These are phyloP conservation scores for Hypericum perforatum DNA, from an alignment of 345 rosid species.

Conservation along the genomic window DNA sequence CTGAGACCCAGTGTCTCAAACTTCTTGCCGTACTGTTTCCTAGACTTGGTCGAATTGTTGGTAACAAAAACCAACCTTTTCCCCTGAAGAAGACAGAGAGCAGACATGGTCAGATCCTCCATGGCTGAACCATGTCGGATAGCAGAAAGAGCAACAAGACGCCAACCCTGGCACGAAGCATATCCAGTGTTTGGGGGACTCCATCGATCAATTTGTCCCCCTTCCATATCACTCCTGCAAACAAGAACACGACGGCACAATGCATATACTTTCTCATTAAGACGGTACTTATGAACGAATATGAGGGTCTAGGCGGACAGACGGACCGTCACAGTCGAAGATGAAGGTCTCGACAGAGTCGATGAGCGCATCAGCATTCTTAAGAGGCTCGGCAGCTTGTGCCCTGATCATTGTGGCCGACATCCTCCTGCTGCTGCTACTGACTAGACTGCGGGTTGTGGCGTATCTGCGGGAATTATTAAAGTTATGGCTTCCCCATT, in stretches of 20 bases:
- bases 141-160: constrained; percentile 9
- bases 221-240: constrained; percentile 92
- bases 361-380: constrained; percentile 74
- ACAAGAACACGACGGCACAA: not conserved
- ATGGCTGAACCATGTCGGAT: not conserved
- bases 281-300: not conserved
- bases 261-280: not conserved
- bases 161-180: constrained; percentile 90
- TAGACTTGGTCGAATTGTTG: constrained; percentile 90
- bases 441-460: too few species aligned
- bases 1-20: constrained; percentile 80
- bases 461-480: too few species aligned
- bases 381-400: constrained; percentile 50
- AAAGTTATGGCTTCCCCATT: too few species aligned
- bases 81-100: constrained; percentile 36
- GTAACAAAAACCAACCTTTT: constrained; percentile 93
- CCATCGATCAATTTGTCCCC: constrained; percentile 93
- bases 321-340: constrained; percentile 80
- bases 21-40: constrained; percentile 94
- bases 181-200: constrained; percentile 86
- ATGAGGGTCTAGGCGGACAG: not conserved
- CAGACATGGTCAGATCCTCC: not conserved
- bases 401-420: constrained; percentile 20
- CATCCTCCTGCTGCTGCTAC: too few species aligned
- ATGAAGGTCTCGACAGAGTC: constrained; percentile 87